Percentiles rank a stretch among this genome's conserved stretches.
These are phyloP conservation scores for Myriosclerotinia curreyana DNA, from an alignment of 2,329 filamentous ascomycete genomes.

Conservation along the genomic window DNA sequence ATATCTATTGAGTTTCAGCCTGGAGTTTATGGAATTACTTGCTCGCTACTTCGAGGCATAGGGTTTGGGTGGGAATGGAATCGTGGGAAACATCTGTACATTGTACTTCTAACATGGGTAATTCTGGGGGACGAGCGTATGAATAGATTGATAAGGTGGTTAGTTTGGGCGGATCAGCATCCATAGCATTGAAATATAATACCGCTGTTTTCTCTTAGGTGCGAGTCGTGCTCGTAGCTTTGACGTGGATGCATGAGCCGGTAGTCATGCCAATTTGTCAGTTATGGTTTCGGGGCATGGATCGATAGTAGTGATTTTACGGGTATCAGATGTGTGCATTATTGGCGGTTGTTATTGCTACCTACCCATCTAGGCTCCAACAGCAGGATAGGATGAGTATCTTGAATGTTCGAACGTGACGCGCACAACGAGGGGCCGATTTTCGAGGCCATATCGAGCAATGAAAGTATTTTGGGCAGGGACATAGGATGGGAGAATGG, in stretches of 20 bases:
- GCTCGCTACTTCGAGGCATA: constrained; percentile 3
- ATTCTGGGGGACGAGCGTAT: background rate
- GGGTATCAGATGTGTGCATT: no score
- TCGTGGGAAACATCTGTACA: background rate
- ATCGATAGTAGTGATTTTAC: background rate
- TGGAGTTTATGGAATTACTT: constrained; percentile 13
- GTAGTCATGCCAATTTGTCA: background rate
- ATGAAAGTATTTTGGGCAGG: no score
- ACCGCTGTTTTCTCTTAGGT: background rate
- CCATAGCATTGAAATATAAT: background rate
- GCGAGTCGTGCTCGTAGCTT: background rate
- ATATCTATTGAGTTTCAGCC: background rate
- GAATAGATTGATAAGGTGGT: background rate
- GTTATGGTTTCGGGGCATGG: background rate
- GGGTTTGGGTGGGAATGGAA: background rate
- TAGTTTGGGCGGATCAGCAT: no score
- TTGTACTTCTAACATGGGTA: constrained; percentile 14
- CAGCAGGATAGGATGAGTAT: no score
- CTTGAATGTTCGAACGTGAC: no score
- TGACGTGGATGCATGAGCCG: background rate
- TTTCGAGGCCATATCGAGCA: no score
- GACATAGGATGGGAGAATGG: no score
- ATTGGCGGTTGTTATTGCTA: no score
- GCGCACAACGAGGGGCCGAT: no score
- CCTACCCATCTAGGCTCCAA: no score